A percentile compares a stretch with the other conserved stretches of the same genome.
Conservation (phyloP, 331 rosid species). For the Pyrus hybrid region DNA sequence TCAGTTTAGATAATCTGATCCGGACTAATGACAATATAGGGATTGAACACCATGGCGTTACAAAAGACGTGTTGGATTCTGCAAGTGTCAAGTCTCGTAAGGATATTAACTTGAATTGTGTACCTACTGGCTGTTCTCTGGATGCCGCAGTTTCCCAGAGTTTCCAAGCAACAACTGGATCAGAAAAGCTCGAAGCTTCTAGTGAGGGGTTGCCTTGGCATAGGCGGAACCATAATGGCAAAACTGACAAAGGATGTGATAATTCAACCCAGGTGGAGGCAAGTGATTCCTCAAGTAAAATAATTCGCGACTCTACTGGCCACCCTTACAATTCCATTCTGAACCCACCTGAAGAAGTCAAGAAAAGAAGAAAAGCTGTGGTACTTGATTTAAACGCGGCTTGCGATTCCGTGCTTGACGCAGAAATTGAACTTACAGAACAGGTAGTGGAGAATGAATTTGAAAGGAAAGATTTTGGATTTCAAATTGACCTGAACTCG, state of each 20-base stretch:
- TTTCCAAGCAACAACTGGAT: conserved; percentile 15
- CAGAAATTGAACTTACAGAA: conserved; percentile 17
- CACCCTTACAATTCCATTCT: conserved; percentile 10
- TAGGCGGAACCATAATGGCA: conserved; percentile 14
- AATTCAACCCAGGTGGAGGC: conserved; percentile 14
- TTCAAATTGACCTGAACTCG: conserved; percentile 57
- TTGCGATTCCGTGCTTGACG: conserved; percentile 9
- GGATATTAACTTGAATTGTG: conserved; percentile 44
- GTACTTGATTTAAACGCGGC: conserved; percentile 22
- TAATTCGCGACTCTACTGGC: conserved; percentile 12
- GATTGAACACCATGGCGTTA: conserved; percentile 15
- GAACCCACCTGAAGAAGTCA: conserved; percentile 16
- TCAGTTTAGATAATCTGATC: conserved; percentile 15
- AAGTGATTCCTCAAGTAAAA: conserved; percentile 10
- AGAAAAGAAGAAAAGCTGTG: conserved; percentile 13
- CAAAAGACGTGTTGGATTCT: conserved; percentile 16
- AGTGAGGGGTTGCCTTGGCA: conserved; percentile 20
- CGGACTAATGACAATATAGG: conserved; percentile 3
- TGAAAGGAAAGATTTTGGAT: conserved; percentile 19
- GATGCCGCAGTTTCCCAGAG: conserved; percentile 22
- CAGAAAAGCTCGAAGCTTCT: conserved; percentile 17
- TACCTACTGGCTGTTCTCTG: conserved; percentile 24
- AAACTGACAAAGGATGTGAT: conserved; percentile 16
- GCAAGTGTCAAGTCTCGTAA: conserved; percentile 14
- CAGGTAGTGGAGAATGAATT: conserved; percentile 18